Evolutionary conservation across 352 stramenopile species (phyloP).

Genomic region (Pythium apleroticum): DNA sequence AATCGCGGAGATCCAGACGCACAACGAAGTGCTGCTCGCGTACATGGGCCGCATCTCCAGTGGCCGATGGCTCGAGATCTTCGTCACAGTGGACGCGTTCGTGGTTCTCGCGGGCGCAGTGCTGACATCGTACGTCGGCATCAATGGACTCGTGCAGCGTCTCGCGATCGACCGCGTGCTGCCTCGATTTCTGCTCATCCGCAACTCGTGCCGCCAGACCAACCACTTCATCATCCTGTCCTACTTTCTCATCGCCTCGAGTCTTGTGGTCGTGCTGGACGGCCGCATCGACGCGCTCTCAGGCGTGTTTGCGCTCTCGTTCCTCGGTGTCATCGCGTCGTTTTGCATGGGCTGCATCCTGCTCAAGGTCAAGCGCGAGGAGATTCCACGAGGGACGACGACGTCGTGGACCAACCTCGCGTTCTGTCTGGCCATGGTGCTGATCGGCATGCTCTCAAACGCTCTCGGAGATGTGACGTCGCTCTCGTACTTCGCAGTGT

Average conservation of each 20-base stretch:
- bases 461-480: conserved; percentile 43
- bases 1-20: conserved; percentile 50
- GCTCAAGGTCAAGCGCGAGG: conserved; percentile 80
- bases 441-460: conserved; percentile 53
- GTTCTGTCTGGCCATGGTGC: conserved; percentile 53
- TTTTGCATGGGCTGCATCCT: conserved; percentile 82
- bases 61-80: conserved; percentile 34
- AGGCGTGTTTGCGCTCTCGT: conserved; percentile 88
- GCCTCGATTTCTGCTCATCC: conserved; percentile 50
- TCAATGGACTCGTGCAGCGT: conserved; percentile 61
- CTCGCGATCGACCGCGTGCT: conserved; percentile 81
- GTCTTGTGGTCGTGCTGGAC: conserved; percentile 74
- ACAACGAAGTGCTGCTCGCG: conserved; percentile 63
- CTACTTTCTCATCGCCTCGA: conserved; percentile 72
- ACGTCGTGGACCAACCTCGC: conserved; percentile 64
- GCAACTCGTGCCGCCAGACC: conserved; percentile 70
- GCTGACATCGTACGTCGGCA: conserved; percentile 70
- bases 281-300: conserved; percentile 76
- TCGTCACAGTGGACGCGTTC: conserved; percentile 67
- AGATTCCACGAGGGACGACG: conserved; percentile 66
- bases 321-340: conserved; percentile 81
- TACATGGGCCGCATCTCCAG: conserved; percentile 46
- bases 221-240: conserved; percentile 83
- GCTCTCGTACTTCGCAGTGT: conserved; percentile 55
- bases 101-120: conserved; percentile 72